Evolutionary conservation across 2,329 filamentous ascomycete species (phyloP), one percentile per base, ranked within the genome.

Genomic region (Hypoxylon sp.): DNA sequence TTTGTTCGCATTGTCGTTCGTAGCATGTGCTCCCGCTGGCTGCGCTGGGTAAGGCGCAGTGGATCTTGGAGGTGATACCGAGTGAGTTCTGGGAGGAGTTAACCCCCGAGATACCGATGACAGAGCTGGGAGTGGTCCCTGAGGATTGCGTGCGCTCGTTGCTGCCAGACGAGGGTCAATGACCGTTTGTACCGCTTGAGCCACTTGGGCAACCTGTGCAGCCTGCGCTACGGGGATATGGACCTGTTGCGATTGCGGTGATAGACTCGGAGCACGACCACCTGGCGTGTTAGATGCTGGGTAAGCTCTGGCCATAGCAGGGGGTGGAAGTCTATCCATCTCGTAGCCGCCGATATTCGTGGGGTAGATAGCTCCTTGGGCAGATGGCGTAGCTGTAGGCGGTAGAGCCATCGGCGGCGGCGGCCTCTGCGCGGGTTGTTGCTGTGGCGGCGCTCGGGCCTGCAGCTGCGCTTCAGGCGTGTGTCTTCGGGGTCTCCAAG

Each of bases 11-110:
- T 60, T 69, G 28, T 53, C 51, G 11, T 59, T 63, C 6, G 72
- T 63, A 7, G 32, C 46, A 7, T 80, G 77, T 3, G 77, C 73
- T 57, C 80, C 76, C 4, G 77, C 77, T 58, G 75, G 24, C 7
- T 26, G 24, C 24, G 24, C 24, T 26, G 24, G 24, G 24, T 26
- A 26, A 37, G 32, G 4, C n/a, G 11, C 32, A 37, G 32, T 78
- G n/a, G n/a, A n/a, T 48, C 80, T 78, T 0, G 82, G 81, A 3
- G 84, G 84, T 39, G 82, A 85, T 10, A 78, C 76, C n/a, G 83
- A 85, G 51, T 80, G 71, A 2, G 79, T 74, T n/a, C 83, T 79
- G 0, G 82, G 82, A 37, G 81, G 82, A 15, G 79, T 81, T 11
- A 73, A 59, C 70, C 74, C 48, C 68, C 77, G 62, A 67, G 62